phyloP scores from a whole-genome alignment of 1,284 basidiomycete species.

The Rhizoctonia solani region DNA sequence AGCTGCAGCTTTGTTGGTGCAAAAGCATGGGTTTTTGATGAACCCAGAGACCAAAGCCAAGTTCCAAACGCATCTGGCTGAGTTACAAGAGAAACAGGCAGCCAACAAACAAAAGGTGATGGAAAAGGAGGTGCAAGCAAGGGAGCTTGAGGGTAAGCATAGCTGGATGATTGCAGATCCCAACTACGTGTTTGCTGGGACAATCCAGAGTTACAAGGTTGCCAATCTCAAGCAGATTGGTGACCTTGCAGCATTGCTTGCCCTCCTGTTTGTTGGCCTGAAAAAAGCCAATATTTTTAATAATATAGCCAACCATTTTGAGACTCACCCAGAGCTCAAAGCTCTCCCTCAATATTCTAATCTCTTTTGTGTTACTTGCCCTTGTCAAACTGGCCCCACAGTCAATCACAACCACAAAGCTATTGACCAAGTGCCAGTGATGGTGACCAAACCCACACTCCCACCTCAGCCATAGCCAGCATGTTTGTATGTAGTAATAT shows the following conservation, averaged over 20 bases:
- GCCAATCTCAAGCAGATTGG: neutral
- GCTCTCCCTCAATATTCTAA: neutral
- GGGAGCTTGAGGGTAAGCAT: conserved; percentile 2
- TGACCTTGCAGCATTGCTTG: neutral
- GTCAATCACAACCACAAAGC: no score
- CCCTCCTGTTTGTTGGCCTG: neutral
- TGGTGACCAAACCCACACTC: no score
- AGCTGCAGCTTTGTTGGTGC: neutral
- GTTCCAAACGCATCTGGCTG: neutral
- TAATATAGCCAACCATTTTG: neutral
- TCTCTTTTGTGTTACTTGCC: no score
- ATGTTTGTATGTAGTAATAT: no score
- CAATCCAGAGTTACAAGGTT: neutral
- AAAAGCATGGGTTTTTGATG: conserved; percentile 10
- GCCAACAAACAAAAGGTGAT: neutral
- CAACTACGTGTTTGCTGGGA: neutral
- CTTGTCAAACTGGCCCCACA: no score
- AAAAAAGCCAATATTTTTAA: neutral
- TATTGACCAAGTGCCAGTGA: no score
- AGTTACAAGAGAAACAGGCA: neutral
- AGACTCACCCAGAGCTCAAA: conserved; percentile 12
- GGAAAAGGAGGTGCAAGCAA: neutral
- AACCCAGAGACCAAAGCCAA: neutral
- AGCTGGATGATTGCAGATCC: neutral
- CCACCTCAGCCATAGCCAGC: no score